Conservation (phyloP, 1,284 basidiomycete species). For the Agaricales sp. region DNA sequence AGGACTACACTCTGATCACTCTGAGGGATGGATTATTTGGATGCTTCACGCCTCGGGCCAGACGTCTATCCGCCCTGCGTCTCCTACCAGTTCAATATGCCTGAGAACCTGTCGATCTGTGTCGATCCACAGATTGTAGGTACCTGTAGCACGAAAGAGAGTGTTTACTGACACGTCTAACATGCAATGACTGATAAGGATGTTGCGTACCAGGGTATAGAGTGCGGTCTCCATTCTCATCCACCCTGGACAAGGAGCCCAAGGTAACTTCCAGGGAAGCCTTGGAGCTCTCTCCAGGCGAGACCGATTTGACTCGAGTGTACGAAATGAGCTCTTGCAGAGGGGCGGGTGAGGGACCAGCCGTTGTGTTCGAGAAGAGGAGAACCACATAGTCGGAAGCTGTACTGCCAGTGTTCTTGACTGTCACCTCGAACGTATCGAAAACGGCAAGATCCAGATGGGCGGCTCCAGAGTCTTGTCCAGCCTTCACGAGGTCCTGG, state of each 20-base stretch:
- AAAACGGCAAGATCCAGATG: slow-evolving; percentile 35
- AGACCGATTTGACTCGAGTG: slow-evolving; percentile 31
- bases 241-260: slow-evolving; percentile 38
- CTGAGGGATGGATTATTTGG: too few relatives aligned
- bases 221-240: slow-evolving; percentile 34
- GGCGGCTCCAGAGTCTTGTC: slow-evolving; percentile 11
- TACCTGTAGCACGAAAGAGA: too few relatives aligned
- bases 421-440: slow-evolving; percentile 34
- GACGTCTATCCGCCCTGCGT: not conserved
- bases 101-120: not conserved
- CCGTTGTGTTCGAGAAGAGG: slow-evolving; percentile 36
- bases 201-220: slow-evolving; percentile 33
- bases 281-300: slow-evolving; percentile 22
- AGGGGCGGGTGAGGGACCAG: slow-evolving; percentile 39
- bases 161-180: not conserved
- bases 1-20: too few relatives aligned
- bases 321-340: slow-evolving; percentile 43
- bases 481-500: slow-evolving; percentile 23
- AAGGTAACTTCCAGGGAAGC: slow-evolving; percentile 35
- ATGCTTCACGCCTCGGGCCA: too few relatives aligned
- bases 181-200: not conserved
- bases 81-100: not conserved
- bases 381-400: slow-evolving; percentile 47
- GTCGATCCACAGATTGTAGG: not conserved
- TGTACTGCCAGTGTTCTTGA: slow-evolving; percentile 38